Conservation (phyloP, 108 stramenopile species). For the Stephanodiscus minutulus region DNA sequence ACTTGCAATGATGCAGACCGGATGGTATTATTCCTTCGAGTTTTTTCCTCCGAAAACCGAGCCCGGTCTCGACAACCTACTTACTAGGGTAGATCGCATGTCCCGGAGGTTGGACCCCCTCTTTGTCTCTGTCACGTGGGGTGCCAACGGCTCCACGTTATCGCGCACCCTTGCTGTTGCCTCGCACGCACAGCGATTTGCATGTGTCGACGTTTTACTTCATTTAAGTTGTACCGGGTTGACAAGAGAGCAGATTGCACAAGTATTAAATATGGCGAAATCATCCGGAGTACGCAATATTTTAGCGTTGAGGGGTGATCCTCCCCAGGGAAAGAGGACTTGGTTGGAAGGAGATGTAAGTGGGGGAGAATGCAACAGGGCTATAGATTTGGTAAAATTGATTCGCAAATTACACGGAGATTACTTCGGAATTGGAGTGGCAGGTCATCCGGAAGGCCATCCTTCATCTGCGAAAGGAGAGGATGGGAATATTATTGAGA, state of each 20-base stretch:
- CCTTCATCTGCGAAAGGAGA: conserved; percentile 64
- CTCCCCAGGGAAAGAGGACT: conserved; percentile 78
- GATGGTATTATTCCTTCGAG: conserved; percentile 91
- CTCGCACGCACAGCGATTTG: conserved; percentile 82
- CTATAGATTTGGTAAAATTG: conserved; percentile 90
- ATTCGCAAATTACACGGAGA: conserved; percentile 90
- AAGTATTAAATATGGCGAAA: conserved; percentile 63
- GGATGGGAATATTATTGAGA: conserved; percentile 53
- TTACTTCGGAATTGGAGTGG: conserved; percentile 94
- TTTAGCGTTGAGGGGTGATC: conserved; percentile 94
- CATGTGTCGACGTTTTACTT: conserved; percentile 89
- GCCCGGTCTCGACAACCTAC: conserved; percentile 91
- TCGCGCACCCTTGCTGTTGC: conserved; percentile 83
- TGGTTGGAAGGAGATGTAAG: conserved; percentile 75
- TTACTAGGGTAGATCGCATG: conserved; percentile 95
- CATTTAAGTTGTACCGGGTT: conserved; percentile 93
- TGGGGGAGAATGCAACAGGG: conserved; percentile 78
- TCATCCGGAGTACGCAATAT: conserved; percentile 85
- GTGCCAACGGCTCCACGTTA: conserved; percentile 78
- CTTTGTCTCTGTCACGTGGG: conserved; percentile 96
- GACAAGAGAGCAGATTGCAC: conserved; percentile 54
- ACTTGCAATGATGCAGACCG: background rate
- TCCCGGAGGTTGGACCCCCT: conserved; percentile 85
- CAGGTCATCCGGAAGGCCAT: conserved; percentile 96
- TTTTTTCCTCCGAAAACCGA: conserved; percentile 97